These are phyloP conservation scores for Saccharomyces hybrid DNA, from an alignment of 1,139 yeast genomes.

Conservation along the genomic window DNA sequence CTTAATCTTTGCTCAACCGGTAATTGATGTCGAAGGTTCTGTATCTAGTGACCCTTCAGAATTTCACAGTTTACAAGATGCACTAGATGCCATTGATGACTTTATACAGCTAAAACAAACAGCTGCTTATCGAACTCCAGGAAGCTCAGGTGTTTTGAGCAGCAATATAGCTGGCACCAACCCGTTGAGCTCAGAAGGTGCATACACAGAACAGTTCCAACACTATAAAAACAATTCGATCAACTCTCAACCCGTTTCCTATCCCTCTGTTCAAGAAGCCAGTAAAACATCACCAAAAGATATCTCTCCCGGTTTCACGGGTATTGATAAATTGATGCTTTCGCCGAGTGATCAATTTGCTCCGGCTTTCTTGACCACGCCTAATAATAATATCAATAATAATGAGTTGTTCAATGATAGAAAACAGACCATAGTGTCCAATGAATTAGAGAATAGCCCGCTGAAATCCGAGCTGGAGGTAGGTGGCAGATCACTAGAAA, in stretches of 20 bases:
- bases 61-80: conserved; percentile 23
- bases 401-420: conserved; percentile 20
- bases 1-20: conserved; percentile 50
- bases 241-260: conserved; percentile 11
- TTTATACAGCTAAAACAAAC: conserved; percentile 35
- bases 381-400: conserved; percentile 16
- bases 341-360: conserved; percentile 17
- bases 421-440: conserved; percentile 9
- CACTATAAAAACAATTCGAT: conserved; percentile 19
- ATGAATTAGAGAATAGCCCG: conserved; percentile 14
- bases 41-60: conserved; percentile 1
- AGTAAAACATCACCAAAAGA: conserved; percentile 16
- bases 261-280: conserved; percentile 8
- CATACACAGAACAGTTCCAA: conserved; percentile 30
- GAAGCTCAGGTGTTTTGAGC: conserved; percentile 19
- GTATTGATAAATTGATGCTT: conserved; percentile 12
- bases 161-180: conserved; percentile 22
- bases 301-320: conserved; percentile 12
- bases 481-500: neutral
- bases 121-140: conserved; percentile 33
- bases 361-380: conserved; percentile 23
- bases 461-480: neutral
- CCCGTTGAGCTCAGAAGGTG: conserved; percentile 30
- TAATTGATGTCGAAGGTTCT: conserved; percentile 8
- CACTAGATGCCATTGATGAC: conserved; percentile 34